These are phyloP conservation scores for Domatiomyces catenatus DNA, from an alignment of 2,329 filamentous ascomycete species.

Conservation along the genomic window DNA sequence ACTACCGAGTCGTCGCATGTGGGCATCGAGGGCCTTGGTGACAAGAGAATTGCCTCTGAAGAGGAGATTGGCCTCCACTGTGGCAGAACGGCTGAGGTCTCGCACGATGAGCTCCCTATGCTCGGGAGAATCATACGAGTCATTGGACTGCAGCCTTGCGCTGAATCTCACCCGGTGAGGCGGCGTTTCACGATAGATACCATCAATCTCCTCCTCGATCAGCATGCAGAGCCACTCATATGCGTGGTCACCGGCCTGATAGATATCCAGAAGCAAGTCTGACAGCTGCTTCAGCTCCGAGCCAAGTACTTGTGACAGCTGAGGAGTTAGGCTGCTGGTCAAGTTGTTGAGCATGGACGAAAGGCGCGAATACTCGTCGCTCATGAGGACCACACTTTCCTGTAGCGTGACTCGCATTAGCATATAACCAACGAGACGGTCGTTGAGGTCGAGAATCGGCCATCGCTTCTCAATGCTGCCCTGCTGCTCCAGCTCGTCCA, in stretches of 20 bases:
- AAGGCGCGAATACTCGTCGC: slow-evolving; percentile 68
- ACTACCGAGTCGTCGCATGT: slow-evolving; percentile 87
- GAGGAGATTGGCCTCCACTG: slow-evolving; percentile 74
- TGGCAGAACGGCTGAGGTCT: slow-evolving; percentile 49
- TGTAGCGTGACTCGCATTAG: slow-evolving; percentile 70
- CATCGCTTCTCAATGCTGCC: slow-evolving; percentile 81
- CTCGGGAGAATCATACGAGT: slow-evolving; percentile 39
- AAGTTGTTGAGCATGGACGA: slow-evolving; percentile 76
- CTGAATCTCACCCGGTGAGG: slow-evolving; percentile 47
- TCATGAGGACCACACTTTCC: slow-evolving; percentile 76
- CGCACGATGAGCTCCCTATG: slow-evolving; percentile 47
- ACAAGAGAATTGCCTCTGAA: slow-evolving; percentile 90
- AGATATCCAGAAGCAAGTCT: slow-evolving; percentile 55
- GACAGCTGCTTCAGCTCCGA: slow-evolving; percentile 16
- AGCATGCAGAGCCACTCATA: slow-evolving; percentile 83
- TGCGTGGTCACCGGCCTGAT: slow-evolving; percentile 74
- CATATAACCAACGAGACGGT: slow-evolving; percentile 66
- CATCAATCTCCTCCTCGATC: slow-evolving; percentile 94
- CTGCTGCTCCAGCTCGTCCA: slow-evolving; percentile 62
- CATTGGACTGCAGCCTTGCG: slow-evolving; percentile 48
- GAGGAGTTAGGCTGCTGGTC: slow-evolving; percentile 63
- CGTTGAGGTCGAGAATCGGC: slow-evolving; percentile 59
- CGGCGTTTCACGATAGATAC: slow-evolving; percentile 65
- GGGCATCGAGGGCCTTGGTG: slow-evolving; percentile 82
- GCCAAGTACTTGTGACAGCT: slow-evolving; percentile 66